phyloP scores from a whole-genome alignment of 495 filamentous ascomycete species.

The Daldinia loculata region DNA sequence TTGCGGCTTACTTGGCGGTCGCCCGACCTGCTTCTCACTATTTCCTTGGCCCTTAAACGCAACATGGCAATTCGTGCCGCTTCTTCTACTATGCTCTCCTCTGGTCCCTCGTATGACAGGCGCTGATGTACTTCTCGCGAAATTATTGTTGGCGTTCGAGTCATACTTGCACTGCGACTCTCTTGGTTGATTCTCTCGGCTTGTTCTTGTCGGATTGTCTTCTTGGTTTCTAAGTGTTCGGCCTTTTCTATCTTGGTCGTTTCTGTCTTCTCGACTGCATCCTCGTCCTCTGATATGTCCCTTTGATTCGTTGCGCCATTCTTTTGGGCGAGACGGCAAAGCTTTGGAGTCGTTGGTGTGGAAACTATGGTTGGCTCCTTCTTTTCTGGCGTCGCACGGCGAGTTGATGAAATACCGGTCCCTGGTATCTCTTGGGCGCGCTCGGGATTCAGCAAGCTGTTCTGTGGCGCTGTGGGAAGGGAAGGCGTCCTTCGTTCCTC shows the following conservation, averaged over 20 bases:
- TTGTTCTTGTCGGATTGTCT: background rate
- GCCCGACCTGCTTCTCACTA: constrained; percentile 23
- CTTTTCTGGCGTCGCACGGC: constrained; percentile 19
- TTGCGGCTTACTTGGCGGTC: constrained; percentile 18
- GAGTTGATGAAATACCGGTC: constrained; percentile 37
- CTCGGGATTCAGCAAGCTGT: constrained; percentile 47
- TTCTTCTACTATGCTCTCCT: constrained; percentile 28
- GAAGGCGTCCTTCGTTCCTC: constrained; percentile 45
- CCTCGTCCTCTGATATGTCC: background rate
- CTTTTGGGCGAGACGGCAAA: constrained; percentile 22
- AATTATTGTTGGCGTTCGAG: background rate
- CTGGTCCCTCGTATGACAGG: constrained; percentile 15
- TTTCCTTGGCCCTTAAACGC: constrained; percentile 34
- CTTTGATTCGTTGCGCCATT: constrained; percentile 9
- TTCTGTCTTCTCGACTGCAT: constrained; percentile 6
- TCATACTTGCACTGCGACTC: constrained; percentile 5
- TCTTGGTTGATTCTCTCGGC: constrained; percentile 6
- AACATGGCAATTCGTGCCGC: constrained; percentile 33
- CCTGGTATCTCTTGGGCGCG: constrained; percentile 38
- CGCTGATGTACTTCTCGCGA: constrained; percentile 18
- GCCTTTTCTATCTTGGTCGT: constrained; percentile 2
- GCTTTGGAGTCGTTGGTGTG: constrained; percentile 19
- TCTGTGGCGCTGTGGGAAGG: constrained; percentile 49
- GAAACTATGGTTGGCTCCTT: constrained; percentile 36
- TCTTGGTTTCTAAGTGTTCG: constrained; percentile 2